Evolutionary conservation across 192 early-diverging fungal genomes (phyloP).

Genomic region (Coemansia sp.): DNA sequence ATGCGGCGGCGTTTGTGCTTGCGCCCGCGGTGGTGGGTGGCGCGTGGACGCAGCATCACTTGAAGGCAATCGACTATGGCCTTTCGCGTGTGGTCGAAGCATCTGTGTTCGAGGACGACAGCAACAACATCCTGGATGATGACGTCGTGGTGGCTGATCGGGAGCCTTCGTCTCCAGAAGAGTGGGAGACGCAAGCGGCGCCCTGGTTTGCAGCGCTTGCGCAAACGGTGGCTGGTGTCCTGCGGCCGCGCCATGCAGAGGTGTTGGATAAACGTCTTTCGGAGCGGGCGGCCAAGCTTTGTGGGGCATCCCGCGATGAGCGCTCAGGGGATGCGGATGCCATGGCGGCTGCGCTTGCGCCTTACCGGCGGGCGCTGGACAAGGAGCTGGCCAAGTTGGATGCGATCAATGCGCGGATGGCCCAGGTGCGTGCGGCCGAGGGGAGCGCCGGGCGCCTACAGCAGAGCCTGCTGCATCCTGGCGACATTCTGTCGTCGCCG

Average conservation of each 20-base stretch:
- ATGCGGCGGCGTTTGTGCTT: slow-evolving; percentile 5
- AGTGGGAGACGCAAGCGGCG: slow-evolving; percentile 28
- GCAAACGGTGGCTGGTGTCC: slow-evolving; percentile 43
- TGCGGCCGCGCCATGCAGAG: slow-evolving; percentile 53
- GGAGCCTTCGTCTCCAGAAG: slow-evolving; percentile 11
- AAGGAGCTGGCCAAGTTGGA: slow-evolving; percentile 42
- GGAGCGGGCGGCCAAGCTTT: background rate
- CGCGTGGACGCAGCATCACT: slow-evolving; percentile 34
- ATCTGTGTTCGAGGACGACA: background rate
- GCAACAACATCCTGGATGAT: background rate
- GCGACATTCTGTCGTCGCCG: slow-evolving; percentile 14
- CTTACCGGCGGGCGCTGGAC: slow-evolving; percentile 46
- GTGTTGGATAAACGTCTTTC: slow-evolving; percentile 17
- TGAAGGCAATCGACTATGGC: slow-evolving; percentile 27
- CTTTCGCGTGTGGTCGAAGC: slow-evolving; percentile 3
- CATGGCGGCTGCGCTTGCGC: slow-evolving; percentile 19
- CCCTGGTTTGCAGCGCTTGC: slow-evolving; percentile 51
- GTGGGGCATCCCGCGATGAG: background rate
- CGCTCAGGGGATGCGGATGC: slow-evolving; percentile 8
- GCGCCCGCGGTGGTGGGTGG: slow-evolving; percentile 38
- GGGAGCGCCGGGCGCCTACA: background rate
- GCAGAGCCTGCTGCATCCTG: slow-evolving; percentile 3
- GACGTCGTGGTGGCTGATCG: background rate
- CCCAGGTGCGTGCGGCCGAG: slow-evolving; percentile 15
- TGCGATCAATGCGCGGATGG: slow-evolving; percentile 50